These are phyloP conservation scores for Pseudocohnilembus persalinus DNA, from an alignment of 169 alveolate genomes.

Conservation along the genomic window DNA sequence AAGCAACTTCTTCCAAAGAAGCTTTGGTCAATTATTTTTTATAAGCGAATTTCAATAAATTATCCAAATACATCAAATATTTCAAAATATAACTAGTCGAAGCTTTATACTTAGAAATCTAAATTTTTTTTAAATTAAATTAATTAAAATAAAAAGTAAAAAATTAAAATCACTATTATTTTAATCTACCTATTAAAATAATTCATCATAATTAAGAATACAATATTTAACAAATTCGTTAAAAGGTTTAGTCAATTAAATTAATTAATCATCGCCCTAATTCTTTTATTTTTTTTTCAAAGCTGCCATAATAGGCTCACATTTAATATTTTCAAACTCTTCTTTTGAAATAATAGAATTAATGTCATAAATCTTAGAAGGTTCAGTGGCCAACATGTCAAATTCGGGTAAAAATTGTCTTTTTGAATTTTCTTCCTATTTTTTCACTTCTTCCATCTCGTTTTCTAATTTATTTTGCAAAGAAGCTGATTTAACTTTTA, in stretches of 20 bases:
- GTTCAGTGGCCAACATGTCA: background rate
- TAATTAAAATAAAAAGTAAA: no score
- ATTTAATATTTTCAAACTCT: background rate
- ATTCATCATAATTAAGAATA: background rate
- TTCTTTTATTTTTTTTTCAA: background rate
- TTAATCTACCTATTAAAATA: background rate
- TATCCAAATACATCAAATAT: background rate
- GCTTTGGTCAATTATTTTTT: no score
- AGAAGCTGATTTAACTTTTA: background rate
- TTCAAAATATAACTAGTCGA: background rate
- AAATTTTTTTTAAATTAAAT: no score
- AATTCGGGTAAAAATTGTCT: background rate
- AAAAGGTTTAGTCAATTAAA: background rate
- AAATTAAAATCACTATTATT: no score
- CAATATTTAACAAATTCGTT: background rate
- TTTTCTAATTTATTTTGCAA: background rate
- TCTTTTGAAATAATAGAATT: background rate
- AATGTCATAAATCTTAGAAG: background rate
- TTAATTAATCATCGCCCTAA: background rate
- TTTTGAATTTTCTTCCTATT: background rate
- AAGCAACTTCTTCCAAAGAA: background rate
- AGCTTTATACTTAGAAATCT: background rate
- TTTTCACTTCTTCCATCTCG: background rate
- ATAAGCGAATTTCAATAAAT: background rate
- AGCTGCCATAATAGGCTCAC: background rate